phyloP scores from a whole-genome alignment of 2,329 filamentous ascomycete species.

The Lasiodiplodia sp. region DNA sequence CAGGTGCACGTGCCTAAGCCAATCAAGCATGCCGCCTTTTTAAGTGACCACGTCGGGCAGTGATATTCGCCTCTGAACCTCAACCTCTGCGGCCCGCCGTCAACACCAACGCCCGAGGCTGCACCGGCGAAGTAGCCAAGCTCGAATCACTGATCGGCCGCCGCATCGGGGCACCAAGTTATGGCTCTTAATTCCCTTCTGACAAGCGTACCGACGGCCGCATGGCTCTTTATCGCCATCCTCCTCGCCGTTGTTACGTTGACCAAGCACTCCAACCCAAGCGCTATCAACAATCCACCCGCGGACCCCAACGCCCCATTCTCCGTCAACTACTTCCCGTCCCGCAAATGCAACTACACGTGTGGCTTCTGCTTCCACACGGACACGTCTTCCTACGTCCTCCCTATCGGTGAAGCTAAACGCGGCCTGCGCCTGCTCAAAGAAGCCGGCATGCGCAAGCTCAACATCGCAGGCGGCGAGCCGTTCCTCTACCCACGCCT shows the following conservation, averaged over 20 bases:
- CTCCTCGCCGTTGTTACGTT: slow-evolving; percentile 1
- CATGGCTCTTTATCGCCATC: neutral
- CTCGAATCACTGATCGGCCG: too few relatives aligned
- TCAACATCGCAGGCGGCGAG: slow-evolving; percentile 65
- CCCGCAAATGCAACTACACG: slow-evolving; percentile 56
- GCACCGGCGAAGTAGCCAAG: neutral
- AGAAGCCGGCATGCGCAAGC: slow-evolving; percentile 61
- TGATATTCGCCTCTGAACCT: neutral
- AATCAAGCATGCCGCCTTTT: neutral
- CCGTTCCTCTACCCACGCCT: slow-evolving; percentile 59
- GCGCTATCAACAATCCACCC: neutral
- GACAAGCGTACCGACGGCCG: neutral
- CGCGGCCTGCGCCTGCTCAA: slow-evolving; percentile 55
- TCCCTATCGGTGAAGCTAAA: slow-evolving; percentile 52
- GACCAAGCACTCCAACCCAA: neutral
- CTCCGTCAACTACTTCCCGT: slow-evolving; percentile 58
- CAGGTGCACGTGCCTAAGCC: neutral
- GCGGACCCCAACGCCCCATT: slow-evolving; percentile 39
- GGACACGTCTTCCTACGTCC: slow-evolving; percentile 56
- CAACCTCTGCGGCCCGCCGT: too few relatives aligned
- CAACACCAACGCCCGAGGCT: neutral
- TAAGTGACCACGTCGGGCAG: neutral
- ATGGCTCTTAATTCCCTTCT: slow-evolving; percentile 8
- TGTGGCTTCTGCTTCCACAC: slow-evolving; percentile 68
- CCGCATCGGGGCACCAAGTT: too few relatives aligned